These are phyloP conservation scores for Auriscalpium orientale DNA, from an alignment of 768 basidiomycete species.

Conservation along the genomic window DNA sequence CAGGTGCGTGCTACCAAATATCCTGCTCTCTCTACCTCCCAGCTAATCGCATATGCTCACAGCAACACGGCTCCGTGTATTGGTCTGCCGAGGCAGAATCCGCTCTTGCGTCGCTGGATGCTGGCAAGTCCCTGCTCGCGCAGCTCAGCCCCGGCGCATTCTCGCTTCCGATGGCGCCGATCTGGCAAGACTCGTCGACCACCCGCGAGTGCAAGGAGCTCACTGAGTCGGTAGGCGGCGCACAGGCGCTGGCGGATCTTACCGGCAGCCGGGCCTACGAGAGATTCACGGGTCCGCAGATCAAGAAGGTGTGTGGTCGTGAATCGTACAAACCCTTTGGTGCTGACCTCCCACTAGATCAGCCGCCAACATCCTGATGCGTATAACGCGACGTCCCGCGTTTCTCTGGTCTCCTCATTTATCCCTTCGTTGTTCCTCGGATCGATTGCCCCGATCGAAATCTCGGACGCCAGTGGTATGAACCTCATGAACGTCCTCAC, in stretches of 20 bases:
- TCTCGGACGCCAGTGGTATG: conserved; percentile 88
- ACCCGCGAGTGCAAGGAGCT: conserved; percentile 63
- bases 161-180: conserved; percentile 60
- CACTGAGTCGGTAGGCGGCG: conserved; percentile 60
- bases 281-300: conserved; percentile 83
- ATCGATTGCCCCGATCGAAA: conserved; percentile 69
- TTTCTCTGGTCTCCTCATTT: conserved; percentile 80
- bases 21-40: not conserved
- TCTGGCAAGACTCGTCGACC: conserved; percentile 91
- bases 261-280: conserved; percentile 84
- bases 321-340: not conserved
- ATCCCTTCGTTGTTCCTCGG: conserved; percentile 79
- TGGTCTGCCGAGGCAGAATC: conserved; percentile 56
- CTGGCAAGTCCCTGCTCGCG: conserved; percentile 39
- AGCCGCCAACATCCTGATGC: conserved; percentile 42
- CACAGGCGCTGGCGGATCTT: conserved; percentile 62
- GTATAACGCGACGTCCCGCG: conserved; percentile 54
- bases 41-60: not conserved
- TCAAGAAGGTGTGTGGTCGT: conserved; percentile 50
- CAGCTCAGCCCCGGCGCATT: conserved; percentile 64
- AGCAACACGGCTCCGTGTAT: conserved; percentile 88
- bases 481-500: conserved; percentile 76
- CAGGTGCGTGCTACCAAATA: conserved; percentile 42
- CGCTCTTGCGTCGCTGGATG: conserved; percentile 47
- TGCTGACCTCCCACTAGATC: conserved; percentile 34